Evolutionary conservation across 371 early-diverging fungal genomes (phyloP).

Genomic region (Lichtheimia corymbifera): DNA sequence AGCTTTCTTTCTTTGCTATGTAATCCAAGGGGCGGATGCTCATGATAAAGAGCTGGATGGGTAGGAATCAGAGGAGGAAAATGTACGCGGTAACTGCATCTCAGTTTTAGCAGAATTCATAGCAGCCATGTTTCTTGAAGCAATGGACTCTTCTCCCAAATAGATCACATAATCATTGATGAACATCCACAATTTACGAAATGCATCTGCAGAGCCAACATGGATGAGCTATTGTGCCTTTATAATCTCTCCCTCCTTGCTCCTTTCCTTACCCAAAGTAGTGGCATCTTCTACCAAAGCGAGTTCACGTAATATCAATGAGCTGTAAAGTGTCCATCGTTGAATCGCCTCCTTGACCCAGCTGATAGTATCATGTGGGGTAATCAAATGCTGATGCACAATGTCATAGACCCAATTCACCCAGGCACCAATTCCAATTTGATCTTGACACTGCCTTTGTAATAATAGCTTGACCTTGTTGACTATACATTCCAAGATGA

Average conservation of each 20-base stretch:
- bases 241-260: not conserved
- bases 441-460: too few species aligned
- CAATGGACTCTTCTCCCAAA: slow-evolving; percentile 3
- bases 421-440: not conserved
- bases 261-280: not conserved
- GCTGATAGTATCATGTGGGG: not conserved
- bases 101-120: not conserved
- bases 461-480: too few species aligned
- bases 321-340: not conserved
- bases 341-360: not conserved
- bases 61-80: too few species aligned
- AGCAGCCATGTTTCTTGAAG: slow-evolving; percentile 6
- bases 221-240: not conserved
- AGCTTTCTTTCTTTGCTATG: too few species aligned
- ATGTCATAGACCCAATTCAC: not conserved
- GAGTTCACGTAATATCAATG: not conserved
- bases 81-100: not conserved
- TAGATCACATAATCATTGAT: slow-evolving; percentile 7
- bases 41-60: too few species aligned
- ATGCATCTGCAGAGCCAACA: not conserved
- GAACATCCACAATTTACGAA: slow-evolving; percentile 6
- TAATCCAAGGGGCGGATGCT: too few species aligned
- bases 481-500: too few species aligned
- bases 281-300: not conserved
- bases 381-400: not conserved